phyloP scores from a whole-genome alignment of 345 rosid species.

The Camelina sativa region DNA sequence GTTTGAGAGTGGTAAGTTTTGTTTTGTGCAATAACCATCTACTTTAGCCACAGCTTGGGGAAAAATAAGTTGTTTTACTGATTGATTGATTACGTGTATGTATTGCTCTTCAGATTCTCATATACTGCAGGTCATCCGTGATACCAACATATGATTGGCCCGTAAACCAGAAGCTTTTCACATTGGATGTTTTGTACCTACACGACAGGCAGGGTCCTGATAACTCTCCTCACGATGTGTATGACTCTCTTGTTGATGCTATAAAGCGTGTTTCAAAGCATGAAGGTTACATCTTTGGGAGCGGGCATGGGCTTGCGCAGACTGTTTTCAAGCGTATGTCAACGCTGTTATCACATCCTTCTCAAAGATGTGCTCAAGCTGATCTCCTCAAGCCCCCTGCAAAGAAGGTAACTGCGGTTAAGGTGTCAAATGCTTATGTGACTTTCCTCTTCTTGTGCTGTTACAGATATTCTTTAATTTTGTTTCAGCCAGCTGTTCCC shows the following conservation, averaged over 20 bases:
- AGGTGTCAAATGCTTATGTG: conserved; percentile 41
- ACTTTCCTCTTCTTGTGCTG: background rate
- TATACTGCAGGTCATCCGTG: conserved; percentile 84
- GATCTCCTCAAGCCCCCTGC: conserved; percentile 68
- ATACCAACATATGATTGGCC: conserved; percentile 78
- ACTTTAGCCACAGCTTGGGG: background rate
- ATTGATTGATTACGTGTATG: background rate
- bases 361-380: conserved; percentile 79
- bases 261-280: conserved; percentile 78
- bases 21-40: background rate
- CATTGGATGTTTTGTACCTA: conserved; percentile 88
- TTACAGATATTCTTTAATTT: background rate
- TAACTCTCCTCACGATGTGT: conserved; percentile 83
- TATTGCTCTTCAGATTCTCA: conserved; percentile 51
- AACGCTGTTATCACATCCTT: conserved; percentile 72
- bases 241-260: conserved; percentile 69
- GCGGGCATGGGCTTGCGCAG: conserved; percentile 69
- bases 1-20: conserved; percentile 74
- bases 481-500: conserved; percentile 9
- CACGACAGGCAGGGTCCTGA: conserved; percentile 86
- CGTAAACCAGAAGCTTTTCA: conserved; percentile 71
- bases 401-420: conserved; percentile 58
- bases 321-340: conserved; percentile 69
- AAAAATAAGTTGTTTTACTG: background rate
- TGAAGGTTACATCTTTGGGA: conserved; percentile 86